Base-by-base conservation (phyloP, 1,139 yeast species). In the Taphrina communis region DNA sequence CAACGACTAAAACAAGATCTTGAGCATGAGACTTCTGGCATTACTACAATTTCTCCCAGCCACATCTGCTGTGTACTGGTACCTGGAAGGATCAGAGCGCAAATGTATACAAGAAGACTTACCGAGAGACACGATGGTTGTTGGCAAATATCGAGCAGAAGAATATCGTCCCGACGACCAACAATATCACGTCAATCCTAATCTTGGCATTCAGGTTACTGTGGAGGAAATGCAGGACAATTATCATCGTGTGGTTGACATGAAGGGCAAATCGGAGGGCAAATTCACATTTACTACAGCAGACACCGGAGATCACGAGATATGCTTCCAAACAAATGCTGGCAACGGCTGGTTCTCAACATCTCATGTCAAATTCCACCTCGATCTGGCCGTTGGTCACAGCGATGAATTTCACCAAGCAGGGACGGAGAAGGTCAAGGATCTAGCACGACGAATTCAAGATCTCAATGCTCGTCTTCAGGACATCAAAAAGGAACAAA, bases 261-360 rank as follows among this genome's bases (percentile, higher is more conserved):
- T 87, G 77, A 84, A 83, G 75, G 86, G 87, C 17, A 76, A 82
- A 6, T 80, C 89, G 38, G 77, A 79, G 38, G 90, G 91, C 48
- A 87, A 86, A 72, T 87, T 88, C 77, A 84, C 89, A 25, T 88
- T 87, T 78, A 84, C 86, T 41, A 88, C 93, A 0, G 80, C 86
- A 62, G 91, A 86, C 63, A 81, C 86, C 46, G 95, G 95, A 57
- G 90, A 87, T 75, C 94, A 89, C 79, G 80, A 85, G 74, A 83
- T 89, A 62, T 89, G 95, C 78, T 81, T 88, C 74, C 86, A 87
- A 70, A 70, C 75, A 17, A 68, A 57, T 53, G 88, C 91, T 4
- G 83, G 85, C 72, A 82, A 85, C 48, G 86, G 86, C 71, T 86
- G 86, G 90, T 82, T 82, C 77, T 81, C 80, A 69, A 50, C 41